Base-by-base conservation (phyloP, 2,329 filamentous ascomycete genomes). In the Colletotrichum sidae region DNA sequence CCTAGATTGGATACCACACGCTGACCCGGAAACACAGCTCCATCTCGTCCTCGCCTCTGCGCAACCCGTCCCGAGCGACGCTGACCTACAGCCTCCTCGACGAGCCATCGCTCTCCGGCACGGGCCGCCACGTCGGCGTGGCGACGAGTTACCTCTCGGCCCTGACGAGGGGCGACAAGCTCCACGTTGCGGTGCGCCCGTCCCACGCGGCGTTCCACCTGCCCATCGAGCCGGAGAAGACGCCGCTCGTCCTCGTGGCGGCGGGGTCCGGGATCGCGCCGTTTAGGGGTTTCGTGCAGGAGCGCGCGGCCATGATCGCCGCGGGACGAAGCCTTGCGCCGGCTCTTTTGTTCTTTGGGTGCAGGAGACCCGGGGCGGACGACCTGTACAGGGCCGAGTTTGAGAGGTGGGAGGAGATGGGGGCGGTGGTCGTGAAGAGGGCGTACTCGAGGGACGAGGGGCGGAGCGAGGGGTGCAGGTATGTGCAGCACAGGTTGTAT, bases 21-120 rank as follows among this genome's bases (percentile, higher is more conserved):
- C 42, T n/a, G 5, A 8, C 41, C 54, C 49, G 37, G 54, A 25
- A 38, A 8, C 50, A 78, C 53, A 78, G 76, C 70, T 91, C 87
- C 7, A 91, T 92, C 71, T 92, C 90, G 0, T 92, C 89, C 0
- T 92, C 90, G 0, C 89, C 90, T 0, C 80, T 92, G 0, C 80
- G 77, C 71, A 82, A 88, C 68, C 80, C 84, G 0, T 77, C 75
- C 12, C 80, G 81, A 62, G 86, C 84, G 37, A 87, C 87, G 0
- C 80, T 93, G 34, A 92, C 89, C 2, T 91, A 89, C 77, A 81
- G 82, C 4, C 81, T 92, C 2, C 80, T 90, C 60, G 81, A 86
- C 54, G 79, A 79, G 2, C 81, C 83, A 0, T 82, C 86, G 0
- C 76, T 83, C 10, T 81, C 83, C 2, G 80, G 80, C 55, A 80